These are phyloP conservation scores for Entomortierella chlamydospora DNA, from an alignment of 192 early-diverging fungal species.

Conservation along the genomic window DNA sequence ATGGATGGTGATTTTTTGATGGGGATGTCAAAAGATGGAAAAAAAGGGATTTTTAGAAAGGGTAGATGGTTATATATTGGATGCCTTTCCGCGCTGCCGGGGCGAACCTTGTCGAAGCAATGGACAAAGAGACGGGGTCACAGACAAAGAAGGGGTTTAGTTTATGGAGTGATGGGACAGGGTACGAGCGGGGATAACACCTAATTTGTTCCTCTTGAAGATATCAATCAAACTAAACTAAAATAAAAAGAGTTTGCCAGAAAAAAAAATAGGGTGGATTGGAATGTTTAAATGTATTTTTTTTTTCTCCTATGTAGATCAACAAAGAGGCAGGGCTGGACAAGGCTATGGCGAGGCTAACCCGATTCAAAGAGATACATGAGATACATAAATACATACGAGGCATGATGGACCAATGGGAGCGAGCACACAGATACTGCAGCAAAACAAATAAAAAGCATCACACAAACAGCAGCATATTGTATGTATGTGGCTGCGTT, in stretches of 20 bases:
- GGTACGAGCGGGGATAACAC: background rate
- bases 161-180: background rate
- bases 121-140: background rate
- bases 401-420: background rate
- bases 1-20: background rate
- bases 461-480: too few species aligned
- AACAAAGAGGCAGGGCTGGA: constrained; percentile 12
- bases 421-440: too few species aligned
- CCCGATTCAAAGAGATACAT: too few species aligned
- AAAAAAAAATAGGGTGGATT: constrained; percentile 11
- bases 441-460: too few species aligned
- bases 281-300: constrained; percentile 22
- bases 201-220: background rate
- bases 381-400: background rate
- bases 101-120: background rate
- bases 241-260: background rate
- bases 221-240: background rate
- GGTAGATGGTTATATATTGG: background rate
- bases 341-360: background rate
- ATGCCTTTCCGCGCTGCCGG: constrained; percentile 9
- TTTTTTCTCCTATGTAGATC: background rate
- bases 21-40: background rate
- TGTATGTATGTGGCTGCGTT: too few species aligned
- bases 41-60: background rate
- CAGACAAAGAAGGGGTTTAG: background rate